Percentiles rank a stretch among this genome's conserved stretches.
Evolutionary conservation across 768 basidiomycete genomes (phyloP).

Genomic region (Russula virescens): DNA sequence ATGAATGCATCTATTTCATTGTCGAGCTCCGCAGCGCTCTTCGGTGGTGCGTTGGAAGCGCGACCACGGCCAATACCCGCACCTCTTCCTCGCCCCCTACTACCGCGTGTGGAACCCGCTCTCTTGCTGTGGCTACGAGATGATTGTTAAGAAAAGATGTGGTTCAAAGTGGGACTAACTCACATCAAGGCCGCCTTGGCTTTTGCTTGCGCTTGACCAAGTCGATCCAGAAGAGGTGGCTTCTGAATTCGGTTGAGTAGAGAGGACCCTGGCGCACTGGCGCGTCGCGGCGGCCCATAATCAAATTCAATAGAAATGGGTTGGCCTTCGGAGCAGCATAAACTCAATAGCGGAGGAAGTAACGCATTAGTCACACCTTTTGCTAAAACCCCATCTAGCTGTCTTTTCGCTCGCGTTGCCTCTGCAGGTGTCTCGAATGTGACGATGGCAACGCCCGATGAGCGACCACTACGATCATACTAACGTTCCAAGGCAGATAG

Average conservation of each 20-base stretch:
- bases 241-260: slow-evolving; percentile 74
- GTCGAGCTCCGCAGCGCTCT: slow-evolving; percentile 81
- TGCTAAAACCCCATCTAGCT: slow-evolving; percentile 80
- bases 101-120: slow-evolving; percentile 4
- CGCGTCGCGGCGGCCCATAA: slow-evolving; percentile 31
- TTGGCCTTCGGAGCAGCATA: slow-evolving; percentile 49
- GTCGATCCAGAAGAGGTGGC: slow-evolving; percentile 60
- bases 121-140: slow-evolving; percentile 12
- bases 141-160: neutral
- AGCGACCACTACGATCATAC: slow-evolving; percentile 96
- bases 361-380: slow-evolving; percentile 54
- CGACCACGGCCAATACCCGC: slow-evolving; percentile 30
- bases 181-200: slow-evolving; percentile 22
- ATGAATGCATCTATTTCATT: slow-evolving; percentile 85
- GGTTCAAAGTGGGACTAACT: neutral
- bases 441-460: slow-evolving; percentile 75
- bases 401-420: slow-evolving; percentile 77
- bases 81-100: slow-evolving; percentile 31
- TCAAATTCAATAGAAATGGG: slow-evolving; percentile 70
- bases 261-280: slow-evolving; percentile 46
- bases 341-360: slow-evolving; percentile 8
- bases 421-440: slow-evolving; percentile 73
- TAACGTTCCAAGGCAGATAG: slow-evolving; percentile 43
- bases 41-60: slow-evolving; percentile 32
- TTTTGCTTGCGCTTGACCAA: slow-evolving; percentile 42